phyloP scores from a whole-genome alignment of 2,329 filamentous ascomycete genomes.

The Neocucurbitaria cava region DNA sequence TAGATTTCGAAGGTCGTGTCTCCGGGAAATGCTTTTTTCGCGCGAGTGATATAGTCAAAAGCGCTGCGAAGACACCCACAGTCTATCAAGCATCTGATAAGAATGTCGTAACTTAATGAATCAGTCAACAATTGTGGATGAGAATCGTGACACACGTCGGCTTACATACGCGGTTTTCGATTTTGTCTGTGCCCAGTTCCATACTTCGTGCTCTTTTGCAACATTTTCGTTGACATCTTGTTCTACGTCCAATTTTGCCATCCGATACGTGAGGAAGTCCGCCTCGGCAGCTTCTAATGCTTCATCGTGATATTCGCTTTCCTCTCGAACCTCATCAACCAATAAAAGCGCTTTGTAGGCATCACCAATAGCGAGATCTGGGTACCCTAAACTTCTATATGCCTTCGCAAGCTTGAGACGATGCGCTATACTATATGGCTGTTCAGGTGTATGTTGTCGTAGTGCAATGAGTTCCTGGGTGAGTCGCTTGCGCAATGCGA shows the following conservation, averaged over 20 bases:
- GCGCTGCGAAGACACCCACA: conserved; percentile 74
- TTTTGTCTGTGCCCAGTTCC: conserved; percentile 26
- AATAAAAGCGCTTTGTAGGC: conserved; percentile 90
- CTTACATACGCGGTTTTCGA: conserved; percentile 41
- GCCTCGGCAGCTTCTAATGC: conserved; percentile 62
- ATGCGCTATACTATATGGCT: conserved; percentile 49
- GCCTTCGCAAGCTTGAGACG: conserved; percentile 70
- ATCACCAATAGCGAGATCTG: conserved; percentile 87
- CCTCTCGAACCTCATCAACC: conserved; percentile 78
- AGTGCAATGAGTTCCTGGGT: conserved; percentile 29
- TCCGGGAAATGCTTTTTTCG: conserved; percentile 61
- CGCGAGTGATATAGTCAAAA: conserved; percentile 69
- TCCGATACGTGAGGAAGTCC: conserved; percentile 25
- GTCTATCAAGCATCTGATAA: conserved; percentile 62
- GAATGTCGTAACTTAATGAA: conserved; percentile 34
- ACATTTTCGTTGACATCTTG: conserved; percentile 1
- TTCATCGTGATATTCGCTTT: conserved; percentile 80
- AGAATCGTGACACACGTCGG: not conserved
- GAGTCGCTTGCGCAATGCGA: conserved; percentile 17
- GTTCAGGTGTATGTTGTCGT: conserved; percentile 28
- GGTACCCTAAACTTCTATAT: conserved; percentile 79
- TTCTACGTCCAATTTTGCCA: conserved; percentile 10
- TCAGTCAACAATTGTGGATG: conserved; percentile 10
- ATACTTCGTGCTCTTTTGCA: conserved; percentile 16
- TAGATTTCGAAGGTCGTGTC: conserved; percentile 65